These are phyloP conservation scores for Neurospora tetrasperma DNA, from an alignment of 495 filamentous ascomycete species.

Conservation along the genomic window DNA sequence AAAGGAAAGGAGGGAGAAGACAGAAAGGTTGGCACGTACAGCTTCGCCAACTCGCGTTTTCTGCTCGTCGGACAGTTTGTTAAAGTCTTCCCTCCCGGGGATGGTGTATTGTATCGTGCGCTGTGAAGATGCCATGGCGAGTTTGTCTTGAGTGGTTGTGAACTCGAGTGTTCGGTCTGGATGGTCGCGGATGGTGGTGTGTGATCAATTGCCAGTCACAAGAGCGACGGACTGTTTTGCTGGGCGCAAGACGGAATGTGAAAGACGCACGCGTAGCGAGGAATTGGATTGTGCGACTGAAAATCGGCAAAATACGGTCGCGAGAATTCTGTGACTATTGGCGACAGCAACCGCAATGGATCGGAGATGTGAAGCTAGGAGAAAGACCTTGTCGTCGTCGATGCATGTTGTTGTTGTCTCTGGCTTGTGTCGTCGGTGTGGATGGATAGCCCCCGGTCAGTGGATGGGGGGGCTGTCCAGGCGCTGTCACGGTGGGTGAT, in stretches of 20 bases:
- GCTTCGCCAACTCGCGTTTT: slow-evolving; percentile 26
- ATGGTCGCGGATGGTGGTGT: neutral
- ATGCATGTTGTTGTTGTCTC: neutral
- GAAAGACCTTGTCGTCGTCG: neutral
- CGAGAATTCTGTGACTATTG: neutral
- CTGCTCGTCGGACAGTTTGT: slow-evolving; percentile 26
- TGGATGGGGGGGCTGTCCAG: neutral
- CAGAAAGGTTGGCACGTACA: slow-evolving; percentile 8
- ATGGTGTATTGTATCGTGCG: slow-evolving; percentile 26
- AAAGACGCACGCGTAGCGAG: neutral
- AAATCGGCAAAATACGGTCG: neutral
- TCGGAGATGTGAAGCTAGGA: neutral
- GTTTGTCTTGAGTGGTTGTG: neutral
- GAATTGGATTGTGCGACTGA: neutral
- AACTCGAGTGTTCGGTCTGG: neutral
- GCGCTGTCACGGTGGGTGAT: neutral
- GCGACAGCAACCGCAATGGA: neutral
- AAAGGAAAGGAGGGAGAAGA: neutral
- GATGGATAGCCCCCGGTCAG: neutral
- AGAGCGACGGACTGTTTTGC: neutral
- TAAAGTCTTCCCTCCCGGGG: slow-evolving; percentile 25
- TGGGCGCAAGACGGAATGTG: neutral
- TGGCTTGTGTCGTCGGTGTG: neutral
- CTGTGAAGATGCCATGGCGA: slow-evolving; percentile 16
- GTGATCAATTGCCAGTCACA: neutral